Base-by-base conservation (phyloP, 2,329 filamentous ascomycete genomes). In the Cercospora sp. region DNA sequence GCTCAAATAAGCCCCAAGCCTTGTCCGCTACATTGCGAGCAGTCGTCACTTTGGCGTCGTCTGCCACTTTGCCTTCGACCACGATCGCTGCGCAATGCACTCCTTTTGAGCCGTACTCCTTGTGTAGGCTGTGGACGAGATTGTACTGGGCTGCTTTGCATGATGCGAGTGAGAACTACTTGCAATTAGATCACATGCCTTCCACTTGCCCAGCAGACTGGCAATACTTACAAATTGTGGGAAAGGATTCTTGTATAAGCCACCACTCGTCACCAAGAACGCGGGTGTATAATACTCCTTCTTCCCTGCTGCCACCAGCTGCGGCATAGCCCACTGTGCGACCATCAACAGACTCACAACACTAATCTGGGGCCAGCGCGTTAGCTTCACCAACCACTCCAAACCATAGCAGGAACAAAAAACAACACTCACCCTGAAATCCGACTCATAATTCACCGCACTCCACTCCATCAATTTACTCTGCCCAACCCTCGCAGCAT, bases 101-200 rank as follows among this genome's bases (percentile, higher is more conserved):
- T 4, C 77, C 74, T 6, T 79, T 79, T 51, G 77, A 73, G 3
- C 65, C 64, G 63, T 81, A 85, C 9, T 80, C 79, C 66, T 79
- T 77, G 24, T 76, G 71, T 66, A 86, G 75, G n/a, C 77, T 81
- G 66, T 82, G 77, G 8, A 84, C 77, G 71, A 86, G 73, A 67
- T 83, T 86, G 32, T 81, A 77, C 76, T 87, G 85, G 0, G 83
- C 80, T 0, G 84, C 82, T 71, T 86, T 86, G 55, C 78, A 79
- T 12, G 85, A 73, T 3, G 82, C 83, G 4, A 86, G 77, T 0
- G 82, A 82, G 60, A 86, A 84, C 62, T 65, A 3, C 16, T 5
- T 53, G 24, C 13, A 6, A 6, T 32, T 18, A 30, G 16, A 26
- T 30, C 26, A 32, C 3, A 6, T 28, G 3, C 8, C 26, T 30